These are phyloP conservation scores for Plicaturopsis crispa DNA, from an alignment of 768 basidiomycete species.

Conservation along the genomic window DNA sequence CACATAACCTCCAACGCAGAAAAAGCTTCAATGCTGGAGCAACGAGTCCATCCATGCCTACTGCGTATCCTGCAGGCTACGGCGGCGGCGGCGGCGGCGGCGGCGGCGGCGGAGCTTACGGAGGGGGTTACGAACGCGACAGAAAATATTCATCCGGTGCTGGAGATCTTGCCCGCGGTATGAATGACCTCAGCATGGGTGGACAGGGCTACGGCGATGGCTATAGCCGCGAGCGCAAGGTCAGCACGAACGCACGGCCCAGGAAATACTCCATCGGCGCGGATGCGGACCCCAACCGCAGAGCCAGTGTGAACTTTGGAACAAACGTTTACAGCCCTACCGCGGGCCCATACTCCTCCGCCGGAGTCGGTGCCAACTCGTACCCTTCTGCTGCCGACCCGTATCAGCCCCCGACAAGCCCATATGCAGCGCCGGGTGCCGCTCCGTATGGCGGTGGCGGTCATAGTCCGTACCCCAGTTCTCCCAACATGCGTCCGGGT, in stretches of 20 bases:
- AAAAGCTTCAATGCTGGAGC: conserved; percentile 44
- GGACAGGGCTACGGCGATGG: conserved; percentile 25
- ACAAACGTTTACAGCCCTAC: conserved; percentile 13
- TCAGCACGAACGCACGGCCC: conserved; percentile 28
- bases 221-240: conserved; percentile 25
- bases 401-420: conserved; percentile 12
- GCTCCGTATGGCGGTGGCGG: too few species aligned
- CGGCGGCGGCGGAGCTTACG: not conserved
- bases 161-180: conserved; percentile 19
- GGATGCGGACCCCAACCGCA: conserved; percentile 15
- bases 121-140: conserved; percentile 17
- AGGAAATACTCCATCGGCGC: conserved; percentile 39
- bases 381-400: conserved; percentile 7
- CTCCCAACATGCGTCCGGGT: too few species aligned
- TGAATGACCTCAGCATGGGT: conserved; percentile 31
- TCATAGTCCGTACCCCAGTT: too few species aligned
- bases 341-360: conserved; percentile 14
- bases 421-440: conserved; percentile 21
- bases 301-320: conserved; percentile 2
- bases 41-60: conserved; percentile 4
- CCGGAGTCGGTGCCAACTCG: conserved; percentile 4
- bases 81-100: not conserved
- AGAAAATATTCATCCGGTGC: conserved; percentile 17
- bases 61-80: not conserved
- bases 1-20: conserved; percentile 40